These are phyloP conservation scores for Diaporthe destruens DNA, from an alignment of 2,329 filamentous ascomycete genomes.

Conservation along the genomic window DNA sequence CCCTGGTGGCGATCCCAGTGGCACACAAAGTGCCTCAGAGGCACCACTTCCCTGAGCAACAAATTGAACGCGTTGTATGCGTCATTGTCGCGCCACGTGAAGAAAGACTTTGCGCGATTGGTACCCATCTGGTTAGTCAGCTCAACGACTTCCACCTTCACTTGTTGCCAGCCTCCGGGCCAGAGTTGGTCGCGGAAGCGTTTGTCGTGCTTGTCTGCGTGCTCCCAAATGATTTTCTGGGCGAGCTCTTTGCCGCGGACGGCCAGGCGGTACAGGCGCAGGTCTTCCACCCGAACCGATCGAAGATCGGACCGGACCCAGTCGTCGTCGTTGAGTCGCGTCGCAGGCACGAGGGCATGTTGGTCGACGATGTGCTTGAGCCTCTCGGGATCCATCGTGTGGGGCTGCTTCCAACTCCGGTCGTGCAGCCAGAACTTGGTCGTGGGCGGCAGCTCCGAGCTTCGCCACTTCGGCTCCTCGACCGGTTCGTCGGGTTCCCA, in stretches of 20 bases:
- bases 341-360: background rate
- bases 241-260: background rate
- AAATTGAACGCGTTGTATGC: fast-evolving
- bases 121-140: background rate
- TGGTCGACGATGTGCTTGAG: background rate
- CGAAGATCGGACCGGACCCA: background rate
- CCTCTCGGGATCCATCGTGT: background rate
- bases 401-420: background rate
- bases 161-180: background rate
- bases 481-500: no score
- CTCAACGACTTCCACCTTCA: background rate
- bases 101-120: no score
- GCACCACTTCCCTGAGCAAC: background rate
- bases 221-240: background rate
- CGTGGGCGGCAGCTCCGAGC: background rate
- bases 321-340: background rate
- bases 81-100: background rate
- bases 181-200: fast-evolving
- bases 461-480: background rate
- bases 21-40: background rate
- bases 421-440: background rate
- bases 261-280: background rate
- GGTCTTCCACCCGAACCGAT: background rate
- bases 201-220: background rate
- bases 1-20: background rate